Base-by-base conservation (phyloP, 768 basidiomycete genomes). In the Clavulina sp. region DNA sequence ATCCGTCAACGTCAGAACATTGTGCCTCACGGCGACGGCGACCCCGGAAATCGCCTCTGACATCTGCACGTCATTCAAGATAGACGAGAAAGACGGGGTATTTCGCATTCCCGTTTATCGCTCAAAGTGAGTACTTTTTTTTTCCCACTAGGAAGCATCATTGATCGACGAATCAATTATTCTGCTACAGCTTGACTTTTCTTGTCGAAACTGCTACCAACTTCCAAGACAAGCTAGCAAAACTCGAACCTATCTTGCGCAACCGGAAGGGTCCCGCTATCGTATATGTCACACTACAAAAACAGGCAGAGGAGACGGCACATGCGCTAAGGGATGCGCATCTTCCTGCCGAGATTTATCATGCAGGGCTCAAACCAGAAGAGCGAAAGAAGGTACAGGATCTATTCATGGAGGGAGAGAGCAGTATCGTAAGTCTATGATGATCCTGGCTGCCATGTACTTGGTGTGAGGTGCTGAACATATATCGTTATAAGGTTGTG, bases 21-120 rank as follows among this genome's bases (percentile, higher is more conserved):
- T 74, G 2, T 70, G 69, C 54, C 59, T 72, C 18, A 72, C 70
- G 0, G 70, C 70, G 2, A 73, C 72, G 1, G 71, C 72, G 2
- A 73, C 71, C 7, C 61, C 63, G 4, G 55, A 52, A 13, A 70
- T 73, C 5, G 68, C 66, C 2, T 59, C 64, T 3, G 70, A 72
- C 49, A 73, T 73, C 41, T 73, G 72, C 60, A 63, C 60, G 33
- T 65, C 63, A 1, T 73, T 74, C 59, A 59, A 58, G 47, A 71
- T 73, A 28, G 63, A 71, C 52, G 55, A 59, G 6, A 57, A 61
- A 30, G 53, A 56, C 4, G 69, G 70, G 16, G 64, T 73, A 1
- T 72, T 73, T 60, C 64, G 66, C 16, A 69, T 67, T 1, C 66
- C 70, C 5, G 66, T 69, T n/a, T 73, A 64, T 55, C 63, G 72